Base-by-base conservation (phyloP, 495 filamentous ascomycete genomes). In the Talaromyces ruber region DNA sequence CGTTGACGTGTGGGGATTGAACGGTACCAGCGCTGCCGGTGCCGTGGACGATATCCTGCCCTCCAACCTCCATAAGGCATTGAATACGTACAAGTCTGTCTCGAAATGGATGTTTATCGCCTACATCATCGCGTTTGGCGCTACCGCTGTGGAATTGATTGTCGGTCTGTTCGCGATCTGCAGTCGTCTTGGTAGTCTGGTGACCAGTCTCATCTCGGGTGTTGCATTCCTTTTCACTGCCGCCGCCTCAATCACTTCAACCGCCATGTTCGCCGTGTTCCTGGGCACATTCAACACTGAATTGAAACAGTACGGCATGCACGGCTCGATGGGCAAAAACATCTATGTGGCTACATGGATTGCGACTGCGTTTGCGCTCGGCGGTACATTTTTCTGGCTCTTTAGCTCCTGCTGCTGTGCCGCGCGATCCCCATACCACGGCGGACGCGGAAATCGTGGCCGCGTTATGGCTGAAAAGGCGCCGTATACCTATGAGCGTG, bases 391-490 rank as follows among this genome's bases (percentile, higher is more conserved):
- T 66, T 97, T 96, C 87, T 98, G 93, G 93, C 77, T 89, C 65
- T 84, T 96, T 74, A 90, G 85, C 73, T 80, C 86, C 61, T 97
- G 93, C 88, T 97, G 93, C 85, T 97, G 93, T 80, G 82, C 79
- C 61, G 85, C 84, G n/a, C 74, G 76, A 64, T 79, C 78, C 3
- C 78, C 76, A 2, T 78, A 79, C 68, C 72, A 77, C 72, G 67
- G 67, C 39, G 65, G 74, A 43, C 63, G 66, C 22, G 43, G 58
- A 58, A 64, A 56, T 32, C 52, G 63, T 26, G 65, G 71, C 34
- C 60, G 69, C 34, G 34, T 80, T 37, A 76, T 68, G 28, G 76
- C 76, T 63, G 78, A 81, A 63, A 81, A 82, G 72, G 72, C 77
- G 26, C 79, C 78, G 28, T 80, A 82, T 69, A 80, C 74, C 45